phyloP scores from a whole-genome alignment of 805 yeast species.

The Ogataea thermomethanolica region DNA sequence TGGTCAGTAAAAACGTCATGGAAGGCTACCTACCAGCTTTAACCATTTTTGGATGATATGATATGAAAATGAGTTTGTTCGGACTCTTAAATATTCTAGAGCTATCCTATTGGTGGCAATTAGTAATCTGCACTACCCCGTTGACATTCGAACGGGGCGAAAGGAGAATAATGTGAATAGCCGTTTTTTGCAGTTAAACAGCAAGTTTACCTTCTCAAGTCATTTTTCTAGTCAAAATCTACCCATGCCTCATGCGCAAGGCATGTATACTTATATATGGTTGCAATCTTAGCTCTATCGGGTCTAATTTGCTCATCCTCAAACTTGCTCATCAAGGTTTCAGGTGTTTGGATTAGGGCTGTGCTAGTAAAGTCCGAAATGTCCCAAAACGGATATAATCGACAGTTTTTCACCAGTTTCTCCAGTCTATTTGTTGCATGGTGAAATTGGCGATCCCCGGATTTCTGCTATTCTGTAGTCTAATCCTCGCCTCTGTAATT shows the following conservation, averaged over 20 bases:
- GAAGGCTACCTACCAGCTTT: conserved; percentile 10
- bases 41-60: conserved; percentile 7
- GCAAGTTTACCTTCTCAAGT: too few relatives aligned
- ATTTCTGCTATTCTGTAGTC: not conserved
- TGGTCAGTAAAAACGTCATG: conserved; percentile 25
- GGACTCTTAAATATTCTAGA: conserved; percentile 3
- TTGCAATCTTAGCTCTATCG: too few relatives aligned
- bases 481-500: conserved; percentile 8
- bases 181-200: too few relatives aligned
- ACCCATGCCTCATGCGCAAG: too few relatives aligned
- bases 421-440: too few relatives aligned
- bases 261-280: too few relatives aligned
- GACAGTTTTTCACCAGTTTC: not conserved
- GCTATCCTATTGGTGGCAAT: conserved; percentile 7
- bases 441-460: not conserved
- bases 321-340: conserved; percentile 1
- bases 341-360: conserved; percentile 1
- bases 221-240: too few relatives aligned
- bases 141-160: not conserved
- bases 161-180: not conserved
- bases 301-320: not conserved
- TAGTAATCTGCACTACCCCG: conserved; percentile 5
- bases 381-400: conserved; percentile 1
- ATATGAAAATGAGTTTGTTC: conserved; percentile 1
- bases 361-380: conserved; percentile 7